phyloP scores from a whole-genome alignment of 2,329 filamentous ascomycete species.

The Uncinocarpus reesii region DNA sequence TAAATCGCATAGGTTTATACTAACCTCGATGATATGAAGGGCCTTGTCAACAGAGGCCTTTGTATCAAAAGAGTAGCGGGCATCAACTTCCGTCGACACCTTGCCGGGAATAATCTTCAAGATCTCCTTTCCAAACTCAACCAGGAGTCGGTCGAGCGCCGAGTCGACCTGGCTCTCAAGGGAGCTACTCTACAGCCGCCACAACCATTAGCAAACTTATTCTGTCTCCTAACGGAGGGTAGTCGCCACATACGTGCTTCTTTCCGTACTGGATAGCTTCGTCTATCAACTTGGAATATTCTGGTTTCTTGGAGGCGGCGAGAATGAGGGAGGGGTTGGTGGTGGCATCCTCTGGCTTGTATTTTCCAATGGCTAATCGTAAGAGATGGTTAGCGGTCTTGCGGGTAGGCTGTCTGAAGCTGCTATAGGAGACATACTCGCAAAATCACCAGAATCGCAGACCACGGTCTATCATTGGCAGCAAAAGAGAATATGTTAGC shows the following conservation, averaged over 20 bases:
- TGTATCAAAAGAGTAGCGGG: constrained; percentile 89
- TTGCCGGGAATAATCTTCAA: constrained; percentile 94
- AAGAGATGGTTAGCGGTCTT: constrained; percentile 12
- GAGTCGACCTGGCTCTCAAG: constrained; percentile 77
- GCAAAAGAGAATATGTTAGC: not conserved
- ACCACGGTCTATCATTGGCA: constrained; percentile 66
- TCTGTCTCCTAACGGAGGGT: not conserved
- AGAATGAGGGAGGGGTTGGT: constrained; percentile 99
- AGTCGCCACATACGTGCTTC: constrained; percentile 46
- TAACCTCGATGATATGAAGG: constrained; percentile 87
- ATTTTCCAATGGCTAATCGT: constrained; percentile 86
- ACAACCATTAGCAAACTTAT: not conserved
- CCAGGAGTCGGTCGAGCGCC: constrained; percentile 84
- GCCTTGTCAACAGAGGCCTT: constrained; percentile 90
- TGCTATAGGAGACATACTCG: constrained; percentile 47
- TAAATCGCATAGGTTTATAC: constrained; percentile 24
- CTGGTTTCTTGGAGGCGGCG: constrained; percentile 93
- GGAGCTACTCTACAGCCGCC: constrained; percentile 41
- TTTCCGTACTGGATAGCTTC: constrained; percentile 77
- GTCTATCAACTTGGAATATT: constrained; percentile 90
- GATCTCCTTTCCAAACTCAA: constrained; percentile 97
- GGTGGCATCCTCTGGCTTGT: constrained; percentile 99
- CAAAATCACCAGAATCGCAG: constrained; percentile 90
- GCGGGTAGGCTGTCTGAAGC: not conserved
- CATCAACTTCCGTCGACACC: constrained; percentile 98